Base-by-base conservation (phyloP, 1,139 yeast species). In the Candida pseudoviswanathii region DNA sequence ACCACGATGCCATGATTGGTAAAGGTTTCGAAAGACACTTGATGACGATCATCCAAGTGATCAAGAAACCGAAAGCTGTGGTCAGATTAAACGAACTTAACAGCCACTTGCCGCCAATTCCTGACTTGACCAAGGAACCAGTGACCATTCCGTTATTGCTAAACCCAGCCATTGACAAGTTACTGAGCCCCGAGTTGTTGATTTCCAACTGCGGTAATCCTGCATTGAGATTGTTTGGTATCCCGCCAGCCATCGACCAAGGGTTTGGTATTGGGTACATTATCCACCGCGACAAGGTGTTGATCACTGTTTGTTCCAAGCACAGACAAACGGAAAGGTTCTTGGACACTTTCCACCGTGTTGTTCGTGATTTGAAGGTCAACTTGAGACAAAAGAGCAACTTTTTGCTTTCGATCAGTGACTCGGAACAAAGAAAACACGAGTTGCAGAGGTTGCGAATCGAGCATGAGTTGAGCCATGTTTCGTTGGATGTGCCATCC, bases 201-300 rank as follows among this genome's bases (percentile, higher is more conserved):
- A 70, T 76, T 41, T 68, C 77, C 26, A 87, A 87, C 62, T 87
- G 95, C 69, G 95, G 95, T 21, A 87, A 86, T 60, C 87, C 90
- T 9, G 90, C 94, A 0, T 75, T 87, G 55, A 79, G 80, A 44
- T 70, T 84, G 16, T 87, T 87, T 70, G 94, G 94, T 5, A 80
- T 87, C 29, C 85, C 92, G 0, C 95, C 94, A 1, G 89, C 90
- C 0, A 74, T 78, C 25, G 83, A 87, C 45, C 84, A 84, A 56
- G 95, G 95, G 0, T 86, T 84, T 63, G 94, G 92, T 10, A 76
- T 86, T 41, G 94, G 92, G 0, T 87, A 87, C 60, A 85, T 86
- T 42, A 79, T 86, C 49, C 89, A 86, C 62, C 79, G 78, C 51
- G 90, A 85, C 57, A 70, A 70, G 44, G 71, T 75, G 3, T 77